Conservation (phyloP, 2,329 filamentous ascomycete species). For the Anthostomella pinea region DNA sequence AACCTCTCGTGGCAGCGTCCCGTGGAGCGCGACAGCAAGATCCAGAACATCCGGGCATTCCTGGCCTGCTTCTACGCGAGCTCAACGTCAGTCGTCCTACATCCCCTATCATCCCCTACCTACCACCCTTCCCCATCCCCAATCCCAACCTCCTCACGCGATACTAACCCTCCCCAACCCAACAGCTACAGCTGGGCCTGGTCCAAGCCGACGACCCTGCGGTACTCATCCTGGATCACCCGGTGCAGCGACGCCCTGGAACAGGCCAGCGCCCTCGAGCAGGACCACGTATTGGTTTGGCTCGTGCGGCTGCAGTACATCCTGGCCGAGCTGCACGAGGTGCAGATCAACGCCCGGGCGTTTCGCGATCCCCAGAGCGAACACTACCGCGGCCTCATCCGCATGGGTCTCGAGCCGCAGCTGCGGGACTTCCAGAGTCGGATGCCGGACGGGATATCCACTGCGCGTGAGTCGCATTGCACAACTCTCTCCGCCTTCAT, state of each 20-base stretch:
- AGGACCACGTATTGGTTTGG: slow-evolving; percentile 43
- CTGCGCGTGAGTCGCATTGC: slow-evolving; percentile 21
- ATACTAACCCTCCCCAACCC: slow-evolving; percentile 1
- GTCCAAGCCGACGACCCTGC: slow-evolving; percentile 32
- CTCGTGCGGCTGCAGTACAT: slow-evolving; percentile 42
- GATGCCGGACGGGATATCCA: slow-evolving; percentile 35
- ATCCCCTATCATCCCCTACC: neutral
- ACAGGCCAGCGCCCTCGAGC: slow-evolving; percentile 32
- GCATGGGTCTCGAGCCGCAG: slow-evolving; percentile 48
- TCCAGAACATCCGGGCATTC: slow-evolving; percentile 46
- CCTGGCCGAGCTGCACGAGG: slow-evolving; percentile 35
- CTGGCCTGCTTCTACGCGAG: slow-evolving; percentile 43
- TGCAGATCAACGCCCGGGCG: slow-evolving; percentile 27
- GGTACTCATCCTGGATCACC: slow-evolving; percentile 42
- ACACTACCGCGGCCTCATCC: slow-evolving; percentile 42
- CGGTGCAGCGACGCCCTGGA: slow-evolving; percentile 45
- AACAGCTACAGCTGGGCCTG: slow-evolving; percentile 39
- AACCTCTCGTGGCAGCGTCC: slow-evolving; percentile 14
- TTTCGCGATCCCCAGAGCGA: slow-evolving; percentile 27
- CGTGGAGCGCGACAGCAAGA: slow-evolving; percentile 26
- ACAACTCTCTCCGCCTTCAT: neutral
- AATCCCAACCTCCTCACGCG: slow-evolving; percentile 9
- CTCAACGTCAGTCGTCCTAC: slow-evolving; percentile 36
- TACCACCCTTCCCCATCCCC: slow-evolving; percentile 1
- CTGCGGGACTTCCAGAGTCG: slow-evolving; percentile 38